phyloP scores from a whole-genome alignment of 345 rosid species.

The Acer yangbiense region DNA sequence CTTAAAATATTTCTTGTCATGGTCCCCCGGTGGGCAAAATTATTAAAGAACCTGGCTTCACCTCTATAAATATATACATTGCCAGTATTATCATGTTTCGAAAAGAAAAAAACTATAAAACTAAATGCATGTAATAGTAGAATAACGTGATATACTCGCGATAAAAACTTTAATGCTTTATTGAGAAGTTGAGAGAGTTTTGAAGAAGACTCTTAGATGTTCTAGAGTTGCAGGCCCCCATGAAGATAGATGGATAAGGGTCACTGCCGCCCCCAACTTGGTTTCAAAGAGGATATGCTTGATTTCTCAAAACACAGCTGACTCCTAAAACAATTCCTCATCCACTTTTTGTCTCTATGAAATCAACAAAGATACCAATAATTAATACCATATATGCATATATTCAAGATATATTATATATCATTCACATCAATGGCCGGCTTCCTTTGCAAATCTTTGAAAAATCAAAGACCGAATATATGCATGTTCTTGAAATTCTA shows the following conservation, averaged over 20 bases:
- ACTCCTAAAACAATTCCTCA: conserved; percentile 2
- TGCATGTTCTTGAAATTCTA: background rate
- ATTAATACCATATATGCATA: conserved; percentile 17
- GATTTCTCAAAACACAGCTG: conserved; percentile 13
- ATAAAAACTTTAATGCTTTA: background rate
- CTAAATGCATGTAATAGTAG: no score
- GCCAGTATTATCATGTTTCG: no score
- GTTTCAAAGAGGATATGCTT: conserved; percentile 21
- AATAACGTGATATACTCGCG: no score
- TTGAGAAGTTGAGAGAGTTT: no score
- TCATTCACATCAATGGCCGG: background rate
- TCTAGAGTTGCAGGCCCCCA: background rate
- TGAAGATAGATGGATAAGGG: conserved; percentile 33
- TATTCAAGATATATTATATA: conserved; percentile 7
- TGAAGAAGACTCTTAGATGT: no score
- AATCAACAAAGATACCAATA: conserved; percentile 20
- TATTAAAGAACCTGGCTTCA: no score
- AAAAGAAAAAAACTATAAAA: no score
- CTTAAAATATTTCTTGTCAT: no score
- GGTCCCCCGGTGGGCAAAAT: no score
- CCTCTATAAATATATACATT: no score
- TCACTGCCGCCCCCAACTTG: conserved; percentile 24
- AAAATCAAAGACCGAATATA: conserved; percentile 34
- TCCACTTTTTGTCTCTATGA: conserved; percentile 10
- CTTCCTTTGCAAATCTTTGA: conserved; percentile 25